phyloP scores from a whole-genome alignment of 1,284 basidiomycete genomes.

The Earliella scabrosa region DNA sequence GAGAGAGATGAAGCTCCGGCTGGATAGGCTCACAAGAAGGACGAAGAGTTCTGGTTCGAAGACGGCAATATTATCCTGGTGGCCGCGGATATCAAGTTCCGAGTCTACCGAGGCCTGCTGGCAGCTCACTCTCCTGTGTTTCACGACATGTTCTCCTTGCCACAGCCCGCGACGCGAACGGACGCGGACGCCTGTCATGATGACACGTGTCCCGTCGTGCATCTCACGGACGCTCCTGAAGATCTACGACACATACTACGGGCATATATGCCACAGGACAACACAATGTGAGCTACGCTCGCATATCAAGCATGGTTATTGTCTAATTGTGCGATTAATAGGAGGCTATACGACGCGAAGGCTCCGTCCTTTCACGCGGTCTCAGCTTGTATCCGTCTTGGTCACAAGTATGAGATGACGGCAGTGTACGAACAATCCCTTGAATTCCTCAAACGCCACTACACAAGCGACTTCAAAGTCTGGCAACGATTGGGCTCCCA shows the following conservation, averaged over 20 bases:
- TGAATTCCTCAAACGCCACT: neutral
- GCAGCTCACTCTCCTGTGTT: conserved; percentile 9
- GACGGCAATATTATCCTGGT: conserved; percentile 13
- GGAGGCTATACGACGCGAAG: too few species aligned
- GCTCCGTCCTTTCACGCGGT: neutral
- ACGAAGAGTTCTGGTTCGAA: conserved; percentile 14
- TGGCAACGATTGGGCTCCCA: neutral
- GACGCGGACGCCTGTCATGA: too few species aligned
- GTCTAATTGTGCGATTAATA: too few species aligned
- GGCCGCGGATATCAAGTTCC: conserved; percentile 6
- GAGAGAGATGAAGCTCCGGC: too few species aligned
- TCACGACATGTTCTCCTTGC: conserved; percentile 3
- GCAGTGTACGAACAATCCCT: neutral
- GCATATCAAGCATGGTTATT: too few species aligned
- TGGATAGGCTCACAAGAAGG: too few species aligned
- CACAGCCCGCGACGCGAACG: neutral
- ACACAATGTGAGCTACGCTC: too few species aligned
- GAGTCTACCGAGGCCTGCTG: conserved; percentile 5
- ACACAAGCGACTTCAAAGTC: neutral
- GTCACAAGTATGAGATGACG: conserved; percentile 15
- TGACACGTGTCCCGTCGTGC: neutral
- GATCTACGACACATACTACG: neutral
- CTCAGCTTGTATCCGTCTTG: conserved; percentile 8
- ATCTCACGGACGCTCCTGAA: neutral
- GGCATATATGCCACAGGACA: too few species aligned